Percentiles rank a stretch among this genome's conserved stretches.
phyloP scores from a whole-genome alignment of 768 basidiomycete genomes.

The Sarcomyxa edulis region DNA sequence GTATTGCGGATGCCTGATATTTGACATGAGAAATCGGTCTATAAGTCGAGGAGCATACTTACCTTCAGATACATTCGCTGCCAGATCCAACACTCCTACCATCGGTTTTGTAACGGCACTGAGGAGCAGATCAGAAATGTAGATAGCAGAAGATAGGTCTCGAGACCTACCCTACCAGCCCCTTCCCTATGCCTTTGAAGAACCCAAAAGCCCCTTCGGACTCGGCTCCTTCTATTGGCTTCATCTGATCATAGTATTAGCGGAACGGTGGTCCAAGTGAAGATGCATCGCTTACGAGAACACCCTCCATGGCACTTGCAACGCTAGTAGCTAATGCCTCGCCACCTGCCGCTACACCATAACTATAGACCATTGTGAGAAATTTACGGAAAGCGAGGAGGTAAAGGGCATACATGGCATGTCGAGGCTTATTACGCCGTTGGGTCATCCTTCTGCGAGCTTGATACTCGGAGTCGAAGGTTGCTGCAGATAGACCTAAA shows the following conservation, averaged over 20 bases:
- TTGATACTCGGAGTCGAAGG: conserved; percentile 95
- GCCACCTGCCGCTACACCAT: conserved; percentile 94
- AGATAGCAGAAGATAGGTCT: not conserved
- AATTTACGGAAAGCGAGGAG: not conserved
- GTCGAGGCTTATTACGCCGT: conserved; percentile 89
- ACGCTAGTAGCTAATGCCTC: conserved; percentile 92
- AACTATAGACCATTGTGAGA: conserved; percentile 37
- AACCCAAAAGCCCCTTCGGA: conserved; percentile 91
- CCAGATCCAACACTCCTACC: conserved; percentile 93
- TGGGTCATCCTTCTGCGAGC: conserved; percentile 82
- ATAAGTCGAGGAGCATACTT: conserved; percentile 2
- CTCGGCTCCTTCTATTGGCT: conserved; percentile 96
- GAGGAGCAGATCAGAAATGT: conserved; percentile 4
- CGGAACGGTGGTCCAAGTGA: not conserved
- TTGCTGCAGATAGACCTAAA: conserved; percentile 89
- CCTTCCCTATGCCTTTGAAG: conserved; percentile 97
- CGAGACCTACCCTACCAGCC: conserved; percentile 81
- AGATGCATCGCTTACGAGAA: conserved; percentile 52
- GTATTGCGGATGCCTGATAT: conserved; percentile 89
- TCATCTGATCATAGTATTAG: conserved; percentile 53
- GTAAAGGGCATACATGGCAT: conserved; percentile 71
- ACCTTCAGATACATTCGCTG: conserved; percentile 94
- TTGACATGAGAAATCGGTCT: not conserved
- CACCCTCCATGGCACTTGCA: conserved; percentile 93
- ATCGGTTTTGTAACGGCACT: conserved; percentile 95